Conservation (phyloP, 1,284 basidiomycete genomes). For the Rhizoctonia solani region DNA sequence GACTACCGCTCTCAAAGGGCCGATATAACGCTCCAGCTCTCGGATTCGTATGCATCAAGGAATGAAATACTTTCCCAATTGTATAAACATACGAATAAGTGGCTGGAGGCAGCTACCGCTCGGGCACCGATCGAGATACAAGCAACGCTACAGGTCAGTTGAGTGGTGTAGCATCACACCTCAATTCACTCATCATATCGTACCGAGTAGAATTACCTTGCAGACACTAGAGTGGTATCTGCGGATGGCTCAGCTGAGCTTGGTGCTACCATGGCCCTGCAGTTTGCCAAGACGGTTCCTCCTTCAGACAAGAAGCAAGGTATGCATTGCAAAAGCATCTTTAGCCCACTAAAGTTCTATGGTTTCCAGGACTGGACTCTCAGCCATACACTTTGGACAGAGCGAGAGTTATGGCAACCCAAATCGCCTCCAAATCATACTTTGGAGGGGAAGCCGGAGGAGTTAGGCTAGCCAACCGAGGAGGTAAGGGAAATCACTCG, state of each 20-base stretch:
- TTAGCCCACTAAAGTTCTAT: neutral
- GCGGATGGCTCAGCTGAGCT: slow-evolving; percentile 79
- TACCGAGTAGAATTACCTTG: slow-evolving; percentile 72
- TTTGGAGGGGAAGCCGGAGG: slow-evolving; percentile 86
- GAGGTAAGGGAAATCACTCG: slow-evolving; percentile 50
- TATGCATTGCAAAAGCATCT: slow-evolving; percentile 43
- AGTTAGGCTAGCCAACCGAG: slow-evolving; percentile 63
- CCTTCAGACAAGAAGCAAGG: slow-evolving; percentile 79
- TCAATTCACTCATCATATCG: neutral
- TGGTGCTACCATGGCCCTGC: slow-evolving; percentile 85
- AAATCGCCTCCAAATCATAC: slow-evolving; percentile 84
- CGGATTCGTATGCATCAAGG: slow-evolving; percentile 85
- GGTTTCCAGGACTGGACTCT: neutral
- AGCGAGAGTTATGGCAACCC: slow-evolving; percentile 59
- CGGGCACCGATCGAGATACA: slow-evolving; percentile 92
- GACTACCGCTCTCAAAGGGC: slow-evolving; percentile 80
- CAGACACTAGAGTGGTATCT: slow-evolving; percentile 68
- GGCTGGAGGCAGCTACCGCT: slow-evolving; percentile 84
- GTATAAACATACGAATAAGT: slow-evolving; percentile 72
- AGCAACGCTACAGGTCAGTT: slow-evolving; percentile 80
- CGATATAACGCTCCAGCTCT: slow-evolving; percentile 76
- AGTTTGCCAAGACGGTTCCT: slow-evolving; percentile 79
- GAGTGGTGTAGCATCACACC: neutral
- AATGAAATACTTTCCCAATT: slow-evolving; percentile 82
- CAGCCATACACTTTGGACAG: slow-evolving; percentile 12